Percentiles rank a stretch among this genome's conserved stretches.
These are phyloP conservation scores for Caryopteris hybrid DNA, from an alignment of 305 asterid genomes.

Conservation along the genomic window DNA sequence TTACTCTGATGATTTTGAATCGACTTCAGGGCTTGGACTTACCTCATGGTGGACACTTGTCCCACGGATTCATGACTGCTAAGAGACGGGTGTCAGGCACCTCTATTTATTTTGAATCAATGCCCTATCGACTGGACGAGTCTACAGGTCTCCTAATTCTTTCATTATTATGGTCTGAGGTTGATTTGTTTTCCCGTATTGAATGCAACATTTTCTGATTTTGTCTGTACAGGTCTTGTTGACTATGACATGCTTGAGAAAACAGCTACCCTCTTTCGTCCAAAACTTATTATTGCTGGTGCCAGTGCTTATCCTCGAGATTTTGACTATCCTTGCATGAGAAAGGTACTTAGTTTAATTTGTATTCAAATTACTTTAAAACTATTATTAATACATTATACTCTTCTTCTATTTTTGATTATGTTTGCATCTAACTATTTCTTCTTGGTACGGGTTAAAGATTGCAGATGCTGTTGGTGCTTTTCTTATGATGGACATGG, in stretches of 20 bases:
- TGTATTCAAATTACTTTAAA: background rate
- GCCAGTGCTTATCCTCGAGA: conserved; percentile 97
- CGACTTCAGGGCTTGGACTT: conserved; percentile 77
- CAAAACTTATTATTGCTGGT: conserved; percentile 93
- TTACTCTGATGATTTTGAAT: conserved; percentile 3
- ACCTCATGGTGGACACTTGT: conserved; percentile 86
- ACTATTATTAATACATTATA: background rate
- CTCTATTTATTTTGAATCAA: conserved; percentile 89
- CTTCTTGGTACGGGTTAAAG: conserved; percentile 30
- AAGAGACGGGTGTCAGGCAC: conserved; percentile 94
- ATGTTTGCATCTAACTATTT: conserved; percentile 7
- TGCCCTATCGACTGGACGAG: conserved; percentile 93
- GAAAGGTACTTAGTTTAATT: conserved; percentile 46
- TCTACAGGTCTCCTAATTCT: conserved; percentile 51
- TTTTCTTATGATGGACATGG: conserved; percentile 99
- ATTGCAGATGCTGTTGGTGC: conserved; percentile 92
- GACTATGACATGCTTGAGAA: conserved; percentile 95
- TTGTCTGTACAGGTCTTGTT: conserved; percentile 55
- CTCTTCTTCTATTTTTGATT: background rate
- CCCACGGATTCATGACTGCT: conserved; percentile 95
- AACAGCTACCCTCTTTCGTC: conserved; percentile 81
- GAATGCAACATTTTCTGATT: background rate
- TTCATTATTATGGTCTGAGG: background rate
- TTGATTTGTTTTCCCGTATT: background rate
- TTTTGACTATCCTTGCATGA: conserved; percentile 86